These are phyloP conservation scores for Filobasidium uniguttulatum DNA, from an alignment of 1,284 basidiomycete species.

Conservation along the genomic window DNA sequence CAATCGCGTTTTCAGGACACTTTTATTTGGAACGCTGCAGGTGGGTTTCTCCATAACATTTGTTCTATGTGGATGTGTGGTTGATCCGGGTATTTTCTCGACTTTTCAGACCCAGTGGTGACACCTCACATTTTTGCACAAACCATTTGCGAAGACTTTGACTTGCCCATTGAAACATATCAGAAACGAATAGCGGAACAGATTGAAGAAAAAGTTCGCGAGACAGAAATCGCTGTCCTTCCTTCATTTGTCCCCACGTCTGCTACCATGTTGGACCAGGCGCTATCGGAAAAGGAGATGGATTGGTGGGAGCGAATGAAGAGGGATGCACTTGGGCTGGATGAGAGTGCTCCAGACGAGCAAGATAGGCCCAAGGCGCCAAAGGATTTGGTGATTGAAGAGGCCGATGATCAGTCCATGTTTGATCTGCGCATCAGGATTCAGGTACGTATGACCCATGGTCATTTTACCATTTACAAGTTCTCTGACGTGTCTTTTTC, in stretches of 20 bases:
- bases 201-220: constrained; percentile 77
- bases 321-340: constrained; percentile 24
- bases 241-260: constrained; percentile 2
- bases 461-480: neutral
- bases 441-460: constrained; percentile 48
- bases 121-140: constrained; percentile 82
- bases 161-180: constrained; percentile 53
- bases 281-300: constrained; percentile 7
- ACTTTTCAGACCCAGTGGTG: constrained; percentile 58
- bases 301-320: constrained; percentile 19
- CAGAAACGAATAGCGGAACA: constrained; percentile 60
- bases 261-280: neutral
- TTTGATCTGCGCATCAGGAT: constrained; percentile 79
- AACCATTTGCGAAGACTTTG: constrained; percentile 82
- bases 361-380: constrained; percentile 19
- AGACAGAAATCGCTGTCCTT: constrained; percentile 18
- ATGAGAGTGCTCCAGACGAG: constrained; percentile 18
- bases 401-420: constrained; percentile 41
- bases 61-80: constrained; percentile 3
- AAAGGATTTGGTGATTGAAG: constrained; percentile 28
- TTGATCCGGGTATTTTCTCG: neutral
- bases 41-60: constrained; percentile 41
- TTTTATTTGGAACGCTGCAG: constrained; percentile 91
- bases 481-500: constrained; percentile 15
- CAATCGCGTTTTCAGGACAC: constrained; percentile 88